Evolutionary conservation across 2,329 filamentous ascomycete species (phyloP).

Genomic region (Claviceps sp.): DNA sequence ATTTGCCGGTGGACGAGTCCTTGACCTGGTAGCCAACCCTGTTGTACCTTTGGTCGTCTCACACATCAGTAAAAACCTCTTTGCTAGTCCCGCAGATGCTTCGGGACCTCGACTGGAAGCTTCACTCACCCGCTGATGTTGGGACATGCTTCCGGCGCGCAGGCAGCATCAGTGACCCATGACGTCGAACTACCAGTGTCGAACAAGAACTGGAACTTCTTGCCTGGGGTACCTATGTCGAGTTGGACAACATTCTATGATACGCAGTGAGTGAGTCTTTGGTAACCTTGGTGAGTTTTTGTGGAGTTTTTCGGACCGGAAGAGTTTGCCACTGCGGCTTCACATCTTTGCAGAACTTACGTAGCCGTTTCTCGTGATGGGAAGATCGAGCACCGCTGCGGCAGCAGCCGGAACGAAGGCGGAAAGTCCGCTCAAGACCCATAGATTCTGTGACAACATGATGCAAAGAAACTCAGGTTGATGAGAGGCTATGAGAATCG

Average conservation of each 20-base stretch:
- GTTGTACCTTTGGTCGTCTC: slow-evolving; percentile 9
- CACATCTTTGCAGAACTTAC: not conserved
- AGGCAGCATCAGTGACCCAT: slow-evolving; percentile 18
- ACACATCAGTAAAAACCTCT: not conserved
- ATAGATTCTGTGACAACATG: not conserved
- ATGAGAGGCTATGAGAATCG: not conserved
- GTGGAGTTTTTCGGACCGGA: not conserved
- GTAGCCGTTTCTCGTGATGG: not conserved
- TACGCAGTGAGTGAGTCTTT: too few species aligned
- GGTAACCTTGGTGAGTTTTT: not conserved
- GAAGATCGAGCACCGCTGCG: not conserved
- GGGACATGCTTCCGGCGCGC: slow-evolving; percentile 12
- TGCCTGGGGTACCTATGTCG: slow-evolving; percentile 15
- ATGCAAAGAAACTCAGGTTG: slow-evolving; percentile 17
- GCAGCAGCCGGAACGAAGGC: not conserved
- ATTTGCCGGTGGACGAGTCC: slow-evolving; percentile 13
- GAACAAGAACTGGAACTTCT: slow-evolving; percentile 16
- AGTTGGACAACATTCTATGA: not conserved
- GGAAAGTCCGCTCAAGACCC: not conserved
- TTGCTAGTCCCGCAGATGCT: not conserved
- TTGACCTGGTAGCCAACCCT: slow-evolving; percentile 15
- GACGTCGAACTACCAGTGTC: slow-evolving; percentile 23
- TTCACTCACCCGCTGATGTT: slow-evolving; percentile 13
- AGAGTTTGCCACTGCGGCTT: not conserved
- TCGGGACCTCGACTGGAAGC: not conserved